Conservation (phyloP, 106 monocot species). For the Dendrobium huoshanense region DNA sequence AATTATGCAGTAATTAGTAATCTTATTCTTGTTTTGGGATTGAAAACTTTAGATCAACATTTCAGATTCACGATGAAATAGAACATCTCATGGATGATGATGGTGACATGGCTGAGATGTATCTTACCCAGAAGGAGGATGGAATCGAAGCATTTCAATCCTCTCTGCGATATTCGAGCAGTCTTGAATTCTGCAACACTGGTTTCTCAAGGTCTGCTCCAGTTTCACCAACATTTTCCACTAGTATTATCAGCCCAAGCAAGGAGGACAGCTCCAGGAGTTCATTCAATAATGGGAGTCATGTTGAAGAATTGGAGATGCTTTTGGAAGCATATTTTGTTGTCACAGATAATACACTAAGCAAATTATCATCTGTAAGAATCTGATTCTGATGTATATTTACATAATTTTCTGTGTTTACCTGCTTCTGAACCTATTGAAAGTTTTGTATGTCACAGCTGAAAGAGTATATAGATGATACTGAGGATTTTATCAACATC, state of each 20-base stretch:
- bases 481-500: slow-evolving; percentile 66
- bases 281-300: slow-evolving; percentile 14
- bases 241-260: slow-evolving; percentile 11
- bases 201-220: slow-evolving; percentile 29
- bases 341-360: slow-evolving; percentile 37
- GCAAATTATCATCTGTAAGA: slow-evolving; percentile 50
- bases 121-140: slow-evolving; percentile 40
- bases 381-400: neutral
- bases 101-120: slow-evolving; percentile 62
- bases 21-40: neutral
- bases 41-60: neutral
- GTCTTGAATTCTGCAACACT: neutral
- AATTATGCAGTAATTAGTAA: slow-evolving; percentile 1
- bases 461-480: slow-evolving; percentile 61
- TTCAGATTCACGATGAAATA: slow-evolving; percentile 46
- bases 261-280: slow-evolving; percentile 19
- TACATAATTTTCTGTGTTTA: neutral
- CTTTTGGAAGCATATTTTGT: slow-evolving; percentile 62
- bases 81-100: slow-evolving; percentile 52
- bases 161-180: slow-evolving; percentile 3
- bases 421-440: neutral
- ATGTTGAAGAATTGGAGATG: slow-evolving; percentile 59
- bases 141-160: slow-evolving; percentile 26
- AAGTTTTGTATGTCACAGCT: slow-evolving; percentile 19
- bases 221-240: slow-evolving; percentile 34